phyloP scores from a whole-genome alignment of 345 rosid species.

The Diplotaxis tenuifolia region DNA sequence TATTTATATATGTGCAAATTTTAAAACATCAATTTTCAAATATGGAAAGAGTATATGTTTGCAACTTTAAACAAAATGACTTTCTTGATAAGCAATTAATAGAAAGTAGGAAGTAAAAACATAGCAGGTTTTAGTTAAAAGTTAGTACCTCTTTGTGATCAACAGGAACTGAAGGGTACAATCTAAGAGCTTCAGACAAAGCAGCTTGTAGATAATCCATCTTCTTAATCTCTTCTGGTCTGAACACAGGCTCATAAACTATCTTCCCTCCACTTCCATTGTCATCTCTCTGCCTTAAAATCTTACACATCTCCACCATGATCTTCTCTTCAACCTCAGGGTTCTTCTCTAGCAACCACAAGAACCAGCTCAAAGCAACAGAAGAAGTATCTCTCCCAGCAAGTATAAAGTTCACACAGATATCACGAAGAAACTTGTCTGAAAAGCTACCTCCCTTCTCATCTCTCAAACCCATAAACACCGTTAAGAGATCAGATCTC shows the following conservation, averaged over 20 bases:
- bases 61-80: neutral
- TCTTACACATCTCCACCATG: conserved; percentile 55
- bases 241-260: conserved; percentile 37
- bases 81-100: conserved; percentile 7
- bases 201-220: conserved; percentile 98
- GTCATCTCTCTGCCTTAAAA: conserved; percentile 46
- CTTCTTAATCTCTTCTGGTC: conserved; percentile 84
- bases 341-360: conserved; percentile 70
- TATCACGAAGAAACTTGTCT: conserved; percentile 81
- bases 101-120: neutral
- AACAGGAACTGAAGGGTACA: conserved; percentile 94
- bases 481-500: conserved; percentile 70
- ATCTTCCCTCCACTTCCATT: conserved; percentile 18
- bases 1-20: neutral
- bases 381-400: conserved; percentile 99
- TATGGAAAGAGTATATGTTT: neutral
- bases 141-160: conserved; percentile 92
- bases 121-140: neutral
- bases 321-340: conserved; percentile 65
- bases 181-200: conserved; percentile 80
- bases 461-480: conserved; percentile 59
- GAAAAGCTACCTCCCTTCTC: conserved; percentile 62
- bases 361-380: conserved; percentile 87
- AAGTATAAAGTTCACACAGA: conserved; percentile 88
- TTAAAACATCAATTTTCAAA: too few species aligned